Evolutionary conservation across 2,329 filamentous ascomycete genomes (phyloP).

Genomic region (Venturia oleaginea): DNA sequence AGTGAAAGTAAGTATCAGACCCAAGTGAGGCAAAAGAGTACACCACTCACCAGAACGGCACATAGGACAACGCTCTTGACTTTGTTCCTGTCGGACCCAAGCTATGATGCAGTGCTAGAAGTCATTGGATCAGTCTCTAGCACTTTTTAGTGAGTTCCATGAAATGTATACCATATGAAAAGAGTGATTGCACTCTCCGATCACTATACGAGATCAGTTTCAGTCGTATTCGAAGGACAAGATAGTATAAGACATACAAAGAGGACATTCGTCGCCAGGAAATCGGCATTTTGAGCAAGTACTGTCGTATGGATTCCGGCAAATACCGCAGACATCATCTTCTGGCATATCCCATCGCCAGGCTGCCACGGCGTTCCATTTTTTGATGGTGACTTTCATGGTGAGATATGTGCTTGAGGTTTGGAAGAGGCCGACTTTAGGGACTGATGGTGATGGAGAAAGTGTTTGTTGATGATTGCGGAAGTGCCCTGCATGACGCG

Average conservation of each 20-base stretch:
- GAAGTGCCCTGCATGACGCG: not conserved
- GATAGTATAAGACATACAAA: constrained; percentile 52
- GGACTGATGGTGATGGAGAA: constrained; percentile 9
- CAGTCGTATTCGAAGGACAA: not conserved
- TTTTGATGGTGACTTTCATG: constrained; percentile 94
- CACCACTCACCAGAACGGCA: constrained; percentile 72
- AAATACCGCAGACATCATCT: constrained; percentile 97
- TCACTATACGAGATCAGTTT: constrained; percentile 49
- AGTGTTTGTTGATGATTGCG: constrained; percentile 14
- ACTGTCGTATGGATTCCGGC: constrained; percentile 93
- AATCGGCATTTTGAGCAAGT: constrained; percentile 98
- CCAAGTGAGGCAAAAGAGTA: not conserved
- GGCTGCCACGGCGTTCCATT: constrained; percentile 89
- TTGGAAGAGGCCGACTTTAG: constrained; percentile 10
- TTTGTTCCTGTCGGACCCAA: constrained; percentile 92
- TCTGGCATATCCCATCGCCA: constrained; percentile 98
- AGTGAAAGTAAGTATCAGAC: not conserved
- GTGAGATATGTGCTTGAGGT: constrained; percentile 15
- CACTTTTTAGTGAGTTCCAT: constrained; percentile 10
- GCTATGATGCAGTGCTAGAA: constrained; percentile 82
- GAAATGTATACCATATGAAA: constrained; percentile 74
- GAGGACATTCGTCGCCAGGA: constrained; percentile 87
- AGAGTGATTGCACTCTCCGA: constrained; percentile 92
- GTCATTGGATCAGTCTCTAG: constrained; percentile 6
- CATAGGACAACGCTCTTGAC: constrained; percentile 94